Conservation (phyloP, 2,329 filamentous ascomycete species). For the Colletotrichum sp. region DNA sequence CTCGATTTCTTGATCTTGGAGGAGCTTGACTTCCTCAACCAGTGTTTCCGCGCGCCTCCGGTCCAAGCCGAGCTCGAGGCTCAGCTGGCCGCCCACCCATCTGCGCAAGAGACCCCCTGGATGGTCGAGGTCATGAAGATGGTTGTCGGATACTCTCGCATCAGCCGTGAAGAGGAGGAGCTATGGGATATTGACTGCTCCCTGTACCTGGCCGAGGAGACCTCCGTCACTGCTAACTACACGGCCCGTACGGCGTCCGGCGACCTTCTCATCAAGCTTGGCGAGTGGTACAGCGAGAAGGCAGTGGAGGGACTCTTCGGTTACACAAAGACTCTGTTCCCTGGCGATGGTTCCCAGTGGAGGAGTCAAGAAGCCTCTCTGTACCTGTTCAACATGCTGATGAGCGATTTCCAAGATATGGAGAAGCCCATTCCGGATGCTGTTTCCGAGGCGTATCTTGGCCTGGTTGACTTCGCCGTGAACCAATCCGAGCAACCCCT, state of each 20-base stretch:
- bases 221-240: slow-evolving; percentile 93
- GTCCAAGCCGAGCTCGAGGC: slow-evolving; percentile 89
- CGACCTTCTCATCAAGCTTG: slow-evolving; percentile 89
- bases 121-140: slow-evolving; percentile 87
- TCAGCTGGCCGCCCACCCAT: slow-evolving; percentile 68
- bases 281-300: slow-evolving; percentile 82
- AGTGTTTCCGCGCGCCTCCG: slow-evolving; percentile 84
- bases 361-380: slow-evolving; percentile 78
- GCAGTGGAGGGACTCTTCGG: slow-evolving; percentile 80
- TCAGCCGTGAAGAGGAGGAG: slow-evolving; percentile 90
- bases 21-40: slow-evolving; percentile 93
- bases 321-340: slow-evolving; percentile 78
- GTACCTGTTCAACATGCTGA: slow-evolving; percentile 83
- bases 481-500: slow-evolving; percentile 73
- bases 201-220: slow-evolving; percentile 93
- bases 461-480: slow-evolving; percentile 81
- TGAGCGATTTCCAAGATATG: slow-evolving; percentile 83
- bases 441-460: slow-evolving; percentile 75
- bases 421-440: slow-evolving; percentile 72
- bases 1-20: slow-evolving; percentile 93
- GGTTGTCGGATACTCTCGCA: slow-evolving; percentile 83
- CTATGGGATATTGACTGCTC: slow-evolving; percentile 98
- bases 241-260: slow-evolving; percentile 92
- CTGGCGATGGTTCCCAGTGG: slow-evolving; percentile 57
- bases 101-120: slow-evolving; percentile 74